Evolutionary conservation across 1,284 basidiomycete genomes (phyloP).

Genomic region (Ceratobasidium sp.): DNA sequence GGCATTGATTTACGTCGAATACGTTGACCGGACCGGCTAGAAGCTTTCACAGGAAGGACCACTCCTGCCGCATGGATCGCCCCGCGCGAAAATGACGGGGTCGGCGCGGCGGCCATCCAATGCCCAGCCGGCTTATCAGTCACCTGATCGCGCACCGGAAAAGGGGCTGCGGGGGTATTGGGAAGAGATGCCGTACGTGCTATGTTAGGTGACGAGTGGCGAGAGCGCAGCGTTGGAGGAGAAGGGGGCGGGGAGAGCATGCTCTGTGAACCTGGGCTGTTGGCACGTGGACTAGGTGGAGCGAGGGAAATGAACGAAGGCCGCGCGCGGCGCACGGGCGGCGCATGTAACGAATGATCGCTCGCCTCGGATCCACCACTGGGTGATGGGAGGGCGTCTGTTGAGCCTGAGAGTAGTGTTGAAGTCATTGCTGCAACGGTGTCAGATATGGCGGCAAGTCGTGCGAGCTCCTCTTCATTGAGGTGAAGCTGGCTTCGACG

Average conservation of each 20-base stretch:
- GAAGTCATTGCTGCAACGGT: too few relatives aligned
- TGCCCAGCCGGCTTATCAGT: background rate
- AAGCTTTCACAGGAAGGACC: constrained; percentile 35
- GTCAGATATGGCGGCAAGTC: constrained; percentile 11
- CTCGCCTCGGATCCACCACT: background rate
- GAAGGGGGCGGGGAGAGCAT: background rate
- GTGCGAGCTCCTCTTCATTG: constrained; percentile 17
- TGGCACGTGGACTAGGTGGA: background rate
- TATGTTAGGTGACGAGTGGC: constrained; percentile 37
- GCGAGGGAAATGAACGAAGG: constrained; percentile 42
- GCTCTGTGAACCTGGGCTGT: background rate
- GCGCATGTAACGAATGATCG: background rate
- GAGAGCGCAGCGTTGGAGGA: constrained; percentile 4
- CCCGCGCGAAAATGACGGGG: constrained; percentile 28
- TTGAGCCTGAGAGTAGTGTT: background rate
- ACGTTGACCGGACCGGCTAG: constrained; percentile 16
- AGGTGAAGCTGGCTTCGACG: background rate
- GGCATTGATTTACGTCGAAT: constrained; percentile 26
- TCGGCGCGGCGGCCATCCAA: constrained; percentile 38
- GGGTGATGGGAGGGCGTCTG: background rate
- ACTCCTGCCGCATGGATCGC: constrained; percentile 5
- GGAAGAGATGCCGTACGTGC: constrained; percentile 10
- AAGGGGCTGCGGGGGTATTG: background rate
- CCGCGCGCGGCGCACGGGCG: constrained; percentile 7
- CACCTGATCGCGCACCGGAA: background rate